A percentile compares a stretch with the other conserved stretches of the same genome.
Evolutionary conservation across 306 rosid species (phyloP).

Genomic region (Cercis canadensis): DNA sequence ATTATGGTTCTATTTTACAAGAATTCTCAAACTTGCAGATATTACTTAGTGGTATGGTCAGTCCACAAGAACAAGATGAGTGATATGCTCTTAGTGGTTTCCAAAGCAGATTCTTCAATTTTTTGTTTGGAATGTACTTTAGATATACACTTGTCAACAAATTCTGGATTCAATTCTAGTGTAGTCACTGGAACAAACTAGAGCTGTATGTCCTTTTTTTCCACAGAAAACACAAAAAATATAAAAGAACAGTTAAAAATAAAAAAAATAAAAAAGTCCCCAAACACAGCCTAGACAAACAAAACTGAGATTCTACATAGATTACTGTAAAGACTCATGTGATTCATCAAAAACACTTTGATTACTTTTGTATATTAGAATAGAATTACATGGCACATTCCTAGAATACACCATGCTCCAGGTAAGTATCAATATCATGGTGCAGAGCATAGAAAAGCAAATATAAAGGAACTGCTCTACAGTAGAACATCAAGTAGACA

Average conservation of each 20-base stretch:
- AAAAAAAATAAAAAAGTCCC: not conserved
- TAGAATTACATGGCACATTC: not conserved
- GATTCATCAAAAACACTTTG: not conserved
- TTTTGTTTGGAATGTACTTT: not conserved
- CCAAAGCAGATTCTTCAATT: not conserved
- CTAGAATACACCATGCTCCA: not conserved
- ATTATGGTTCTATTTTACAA: too few relatives aligned
- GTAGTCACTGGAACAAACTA: not conserved
- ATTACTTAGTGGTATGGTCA: too few relatives aligned
- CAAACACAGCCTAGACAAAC: not conserved
- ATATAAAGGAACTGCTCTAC: not conserved
- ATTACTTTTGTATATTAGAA: not conserved
- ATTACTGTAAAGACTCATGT: not conserved
- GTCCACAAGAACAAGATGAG: not conserved
- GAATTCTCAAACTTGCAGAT: not conserved
- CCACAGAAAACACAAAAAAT: not conserved
- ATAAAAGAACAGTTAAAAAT: not conserved
- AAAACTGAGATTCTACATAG: not conserved
- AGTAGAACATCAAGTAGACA: conserved; percentile 8
- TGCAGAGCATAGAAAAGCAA: conserved; percentile 7
- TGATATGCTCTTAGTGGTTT: not conserved
- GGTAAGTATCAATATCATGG: not conserved
- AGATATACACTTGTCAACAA: too few relatives aligned
- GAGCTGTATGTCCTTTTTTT: not conserved
- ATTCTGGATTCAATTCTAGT: not conserved